Conservation (phyloP, 768 basidiomycete species). For the Mycena chlorophos region DNA sequence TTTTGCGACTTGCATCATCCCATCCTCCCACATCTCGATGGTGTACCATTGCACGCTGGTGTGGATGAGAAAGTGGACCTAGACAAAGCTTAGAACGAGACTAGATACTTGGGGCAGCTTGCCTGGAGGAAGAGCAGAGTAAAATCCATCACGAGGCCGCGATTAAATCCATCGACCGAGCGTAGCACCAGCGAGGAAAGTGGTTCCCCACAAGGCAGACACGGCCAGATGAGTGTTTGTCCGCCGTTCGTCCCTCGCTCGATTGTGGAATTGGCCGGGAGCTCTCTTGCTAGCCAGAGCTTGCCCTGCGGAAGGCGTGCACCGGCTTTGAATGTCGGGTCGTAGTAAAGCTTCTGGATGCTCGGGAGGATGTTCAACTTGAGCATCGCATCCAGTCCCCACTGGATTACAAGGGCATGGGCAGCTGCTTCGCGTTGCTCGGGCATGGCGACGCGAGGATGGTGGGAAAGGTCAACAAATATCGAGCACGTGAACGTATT, state of each 20-base stretch:
- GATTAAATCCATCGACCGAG: not conserved
- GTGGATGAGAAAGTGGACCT: not conserved
- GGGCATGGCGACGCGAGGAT: not conserved
- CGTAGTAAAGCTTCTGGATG: not conserved
- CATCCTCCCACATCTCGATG: not conserved
- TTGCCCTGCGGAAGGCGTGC: not conserved
- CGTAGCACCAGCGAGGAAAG: not conserved
- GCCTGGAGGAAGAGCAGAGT: not conserved
- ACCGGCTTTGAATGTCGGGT: not conserved
- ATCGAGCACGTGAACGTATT: not conserved
- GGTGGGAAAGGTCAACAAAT: not conserved
- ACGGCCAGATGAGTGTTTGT: not conserved
- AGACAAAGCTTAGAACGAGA: not conserved
- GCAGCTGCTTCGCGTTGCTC: not conserved
- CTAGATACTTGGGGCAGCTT: not conserved
- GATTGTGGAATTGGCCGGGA: not conserved
- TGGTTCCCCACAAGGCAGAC: not conserved
- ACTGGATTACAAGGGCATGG: not conserved
- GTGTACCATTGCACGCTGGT: not conserved
- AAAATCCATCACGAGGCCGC: not conserved
- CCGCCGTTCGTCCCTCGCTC: not conserved
- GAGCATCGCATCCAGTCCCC: not conserved
- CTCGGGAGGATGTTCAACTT: not conserved
- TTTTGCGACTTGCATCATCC: not conserved
- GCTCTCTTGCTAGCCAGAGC: not conserved